These are phyloP conservation scores for Thalassiosira livingstoniorum DNA, from an alignment of 352 stramenopile genomes.

Conservation along the genomic window DNA sequence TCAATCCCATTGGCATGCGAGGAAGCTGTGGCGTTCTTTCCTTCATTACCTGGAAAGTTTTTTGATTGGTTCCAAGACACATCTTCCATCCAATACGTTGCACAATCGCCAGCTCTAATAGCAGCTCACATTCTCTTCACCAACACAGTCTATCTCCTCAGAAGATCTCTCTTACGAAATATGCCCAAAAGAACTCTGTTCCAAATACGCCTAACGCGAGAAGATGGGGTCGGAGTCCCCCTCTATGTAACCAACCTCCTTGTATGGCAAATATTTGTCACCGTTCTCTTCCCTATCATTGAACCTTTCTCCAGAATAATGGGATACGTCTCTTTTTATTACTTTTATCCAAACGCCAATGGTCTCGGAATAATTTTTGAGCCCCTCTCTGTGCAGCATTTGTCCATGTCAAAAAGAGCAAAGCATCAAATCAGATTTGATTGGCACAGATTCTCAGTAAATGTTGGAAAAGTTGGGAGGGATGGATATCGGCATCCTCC, in stretches of 20 bases:
- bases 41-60: neutral
- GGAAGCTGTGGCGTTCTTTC: too few species aligned
- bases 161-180: constrained; percentile 14
- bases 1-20: too few species aligned
- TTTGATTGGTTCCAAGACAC: neutral
- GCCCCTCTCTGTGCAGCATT: constrained; percentile 45
- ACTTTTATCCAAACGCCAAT: constrained; percentile 64
- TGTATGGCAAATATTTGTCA: constrained; percentile 30
- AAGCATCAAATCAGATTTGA: constrained; percentile 59
- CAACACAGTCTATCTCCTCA: constrained; percentile 17
- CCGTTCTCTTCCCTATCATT: constrained; percentile 38
- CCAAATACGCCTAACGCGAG: constrained; percentile 17
- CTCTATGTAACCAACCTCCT: constrained; percentile 30
- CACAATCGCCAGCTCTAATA: neutral
- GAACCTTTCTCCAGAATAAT: constrained; percentile 34
- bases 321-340: constrained; percentile 55
- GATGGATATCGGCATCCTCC: constrained; percentile 62
- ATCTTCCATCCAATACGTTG: neutral
- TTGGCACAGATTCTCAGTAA: constrained; percentile 62
- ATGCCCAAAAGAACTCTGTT: constrained; percentile 31
- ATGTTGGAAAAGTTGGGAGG: constrained; percentile 47
- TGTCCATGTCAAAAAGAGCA: constrained; percentile 27
- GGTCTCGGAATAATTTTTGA: constrained; percentile 62
- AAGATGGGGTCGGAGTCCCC: constrained; percentile 11
- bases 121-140: constrained; percentile 5